Base-by-base conservation (phyloP, 2,329 filamentous ascomycete genomes). In the Berkeleyomyces rouxiae region DNA sequence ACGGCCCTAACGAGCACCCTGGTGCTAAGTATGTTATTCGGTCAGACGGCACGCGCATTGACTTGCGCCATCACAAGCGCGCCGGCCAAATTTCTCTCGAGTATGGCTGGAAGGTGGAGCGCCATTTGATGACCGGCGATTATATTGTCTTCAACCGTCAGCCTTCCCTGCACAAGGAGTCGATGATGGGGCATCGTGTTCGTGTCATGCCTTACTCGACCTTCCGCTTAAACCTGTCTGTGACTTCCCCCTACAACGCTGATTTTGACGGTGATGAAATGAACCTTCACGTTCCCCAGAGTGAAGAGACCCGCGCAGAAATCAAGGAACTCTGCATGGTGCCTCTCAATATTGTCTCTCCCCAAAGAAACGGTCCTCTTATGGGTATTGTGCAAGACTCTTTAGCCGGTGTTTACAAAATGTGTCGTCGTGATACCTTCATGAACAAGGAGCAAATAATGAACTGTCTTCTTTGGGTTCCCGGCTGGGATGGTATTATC, bases 381-480 rank as follows among this genome's bases (percentile, higher is more conserved):
- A 99, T 99, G 95, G 95, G 95, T 83, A 97, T 99, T 68, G 93
- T 99, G 31, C 93, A 99, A 73, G 93, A 99, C 74, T 96, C 92
- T 33, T 80, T 99, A 64, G 93, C 91, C 68, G 93, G 95, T 75
- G 86, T 90, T 51, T 99, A 96, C 82, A 99, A 99, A 78, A 85
- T 99, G 68, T 96, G 88, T 69, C 87, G 90, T 68, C 85, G 91
- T 71, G 93, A 99, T 72, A 84, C 89, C 39, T 96, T 99, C 75
- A 76, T 99, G 64, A 87, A 83, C 63, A 91, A 92, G 72, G 87
- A 96, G 68, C 81, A 91, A 71, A 87, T 99, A 67, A 97, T 96
- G 90, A 95, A 96, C 73, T 82, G 95, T 68, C 86, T 99, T 79
- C 81, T 99, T 67, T 99, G 92, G 92, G 90, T 99, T 61, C 93